Evolutionary conservation across 2,329 filamentous ascomycete genomes (phyloP).

Genomic region (Xylariaceae sp.): DNA sequence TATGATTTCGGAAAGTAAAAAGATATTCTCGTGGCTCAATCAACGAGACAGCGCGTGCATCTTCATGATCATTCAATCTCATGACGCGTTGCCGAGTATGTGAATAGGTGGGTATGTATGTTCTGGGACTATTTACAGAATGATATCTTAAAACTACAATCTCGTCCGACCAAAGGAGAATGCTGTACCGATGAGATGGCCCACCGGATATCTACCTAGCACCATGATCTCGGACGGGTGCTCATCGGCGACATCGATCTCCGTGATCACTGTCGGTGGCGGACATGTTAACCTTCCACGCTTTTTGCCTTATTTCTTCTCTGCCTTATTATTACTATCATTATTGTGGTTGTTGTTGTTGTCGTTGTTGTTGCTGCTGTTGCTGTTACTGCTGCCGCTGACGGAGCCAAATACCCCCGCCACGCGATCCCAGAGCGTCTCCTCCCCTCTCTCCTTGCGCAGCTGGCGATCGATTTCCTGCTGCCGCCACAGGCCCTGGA

Average conservation of each 20-base stretch:
- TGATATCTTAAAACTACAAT: no score
- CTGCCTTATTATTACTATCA: conserved; percentile 4
- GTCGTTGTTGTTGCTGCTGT: conserved; percentile 3
- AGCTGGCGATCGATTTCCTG: conserved; percentile 49
- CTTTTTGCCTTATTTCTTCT: neutral
- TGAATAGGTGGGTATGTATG: no score
- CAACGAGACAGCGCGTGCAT: no score
- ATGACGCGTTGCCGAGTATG: no score
- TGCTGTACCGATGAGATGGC: no score
- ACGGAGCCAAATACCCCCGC: conserved; percentile 26
- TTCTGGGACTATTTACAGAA: no score
- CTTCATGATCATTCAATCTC: no score
- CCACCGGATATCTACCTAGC: no score
- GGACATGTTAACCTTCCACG: neutral
- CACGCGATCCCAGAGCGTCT: conserved; percentile 39
- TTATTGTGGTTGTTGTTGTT: conserved; percentile 16
- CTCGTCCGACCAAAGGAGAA: no score
- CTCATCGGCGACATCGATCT: neutral
- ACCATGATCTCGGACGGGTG: no score
- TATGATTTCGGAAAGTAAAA: no score
- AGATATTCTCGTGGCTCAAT: no score
- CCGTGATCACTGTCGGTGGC: neutral
- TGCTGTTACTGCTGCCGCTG: conserved; percentile 14
- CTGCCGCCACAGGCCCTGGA: conserved; percentile 51
- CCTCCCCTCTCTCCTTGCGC: conserved; percentile 52